phyloP scores from a whole-genome alignment of 1,284 basidiomycete species.

The Cystobasidiaceae sp. region DNA sequence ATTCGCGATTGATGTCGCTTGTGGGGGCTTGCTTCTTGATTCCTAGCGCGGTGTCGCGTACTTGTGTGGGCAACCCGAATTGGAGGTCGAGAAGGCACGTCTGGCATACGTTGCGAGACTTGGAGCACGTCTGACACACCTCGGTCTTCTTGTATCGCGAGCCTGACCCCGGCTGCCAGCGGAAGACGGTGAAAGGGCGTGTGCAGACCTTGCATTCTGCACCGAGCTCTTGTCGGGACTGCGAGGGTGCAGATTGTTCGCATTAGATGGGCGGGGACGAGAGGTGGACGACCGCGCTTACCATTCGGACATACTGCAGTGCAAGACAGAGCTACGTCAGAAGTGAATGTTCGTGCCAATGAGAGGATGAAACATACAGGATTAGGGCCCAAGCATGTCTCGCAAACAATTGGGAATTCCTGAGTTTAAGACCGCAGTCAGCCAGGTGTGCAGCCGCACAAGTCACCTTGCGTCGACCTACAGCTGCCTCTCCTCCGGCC shows the following conservation, averaged over 20 bases:
- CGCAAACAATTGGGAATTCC: conserved; percentile 42
- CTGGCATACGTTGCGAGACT: conserved; percentile 98
- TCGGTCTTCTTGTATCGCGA: conserved; percentile 96
- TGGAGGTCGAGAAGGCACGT: conserved; percentile 91
- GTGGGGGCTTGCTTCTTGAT: conserved; percentile 77
- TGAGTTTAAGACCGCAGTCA: conserved; percentile 13
- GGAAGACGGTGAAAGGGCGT: conserved; percentile 79
- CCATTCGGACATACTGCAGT: conserved; percentile 74
- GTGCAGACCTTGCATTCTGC: conserved; percentile 93
- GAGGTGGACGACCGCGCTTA: no score
- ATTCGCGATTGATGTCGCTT: conserved; percentile 90
- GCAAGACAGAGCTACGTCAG: conserved; percentile 63
- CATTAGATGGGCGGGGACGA: no score
- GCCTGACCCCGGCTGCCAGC: conserved; percentile 92
- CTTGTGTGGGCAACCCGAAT: conserved; percentile 93
- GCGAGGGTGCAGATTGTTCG: conserved; percentile 44
- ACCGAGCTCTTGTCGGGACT: conserved; percentile 94
- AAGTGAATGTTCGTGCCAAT: conserved; percentile 33
- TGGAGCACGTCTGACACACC: conserved; percentile 96
- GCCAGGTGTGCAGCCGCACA: no score
- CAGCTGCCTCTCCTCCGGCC: conserved; percentile 27
- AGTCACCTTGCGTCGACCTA: not conserved
- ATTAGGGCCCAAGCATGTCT: conserved; percentile 60
- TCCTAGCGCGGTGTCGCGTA: conserved; percentile 89
- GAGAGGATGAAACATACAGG: conserved; percentile 58